Evolutionary conservation across 2,329 filamentous ascomycete species (phyloP), one percentile per base, ranked within the genome.

Genomic region (Pseudogymnoascus sp.): DNA sequence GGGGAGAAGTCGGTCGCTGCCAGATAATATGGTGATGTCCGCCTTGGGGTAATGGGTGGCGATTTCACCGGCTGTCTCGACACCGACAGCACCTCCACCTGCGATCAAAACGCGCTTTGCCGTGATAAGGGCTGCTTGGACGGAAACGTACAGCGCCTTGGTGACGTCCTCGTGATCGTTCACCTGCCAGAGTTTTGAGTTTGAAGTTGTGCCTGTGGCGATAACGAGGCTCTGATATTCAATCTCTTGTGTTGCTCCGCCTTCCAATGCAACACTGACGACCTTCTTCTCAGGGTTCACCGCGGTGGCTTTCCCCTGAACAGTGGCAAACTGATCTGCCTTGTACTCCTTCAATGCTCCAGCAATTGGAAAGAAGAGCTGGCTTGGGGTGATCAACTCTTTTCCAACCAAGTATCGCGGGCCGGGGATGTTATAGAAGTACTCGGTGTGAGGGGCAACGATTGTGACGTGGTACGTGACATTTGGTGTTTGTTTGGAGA

Each of bases 371-470:
- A 79, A 68, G 59, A 84, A 74, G 59, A 78, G 74, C 64, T 81
- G 77, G 22, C 78, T 74, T 4, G 75, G 65, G 2, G 74, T 73
- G 62, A 84, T 74, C 25, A 77, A 73, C 1, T 74, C 69, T 0
- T 78, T 74, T 28, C 79, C 80, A 28, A 77, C 74, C 32, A 83
- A 70, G 38, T 78, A 75, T 34, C 83, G 77, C 0, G 83, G 82
- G 2, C 81, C 77, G 1, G 77, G 81, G 22, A 79, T 71, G 39
- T 77, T 77, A 69, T 76, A 83, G 73, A 75, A 85, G 73, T 79
- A 82, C 39, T 77, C 73, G 3, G 75, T 72, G 12, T 78, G 78
- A 3, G 81, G 80, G 63, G 78, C 77, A 67, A 86, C 74, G n/a
- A 83, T 72, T 47, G 78, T 77, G 57, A 85, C 71, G 60, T 79